Conservation (phyloP, 805 yeast species). For the Ogataea pini region DNA sequence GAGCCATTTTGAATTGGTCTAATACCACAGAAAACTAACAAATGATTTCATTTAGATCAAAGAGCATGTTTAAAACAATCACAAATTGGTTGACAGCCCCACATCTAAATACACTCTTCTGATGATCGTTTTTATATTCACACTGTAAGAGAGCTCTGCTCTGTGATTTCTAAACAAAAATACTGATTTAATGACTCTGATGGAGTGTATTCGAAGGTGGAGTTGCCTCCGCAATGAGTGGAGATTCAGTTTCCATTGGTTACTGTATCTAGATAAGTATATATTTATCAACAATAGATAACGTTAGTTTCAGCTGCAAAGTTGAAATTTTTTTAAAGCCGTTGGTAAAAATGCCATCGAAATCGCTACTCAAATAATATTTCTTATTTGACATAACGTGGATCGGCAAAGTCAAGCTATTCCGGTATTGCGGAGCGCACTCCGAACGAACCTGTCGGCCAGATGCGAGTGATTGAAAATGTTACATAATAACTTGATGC, state of each 20-base stretch:
- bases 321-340: neutral
- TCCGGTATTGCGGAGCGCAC: too few relatives aligned
- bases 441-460: neutral
- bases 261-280: neutral
- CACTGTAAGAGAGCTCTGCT: slow-evolving; percentile 50
- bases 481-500: neutral
- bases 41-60: neutral
- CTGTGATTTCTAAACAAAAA: slow-evolving; percentile 41
- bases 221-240: neutral
- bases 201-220: slow-evolving; percentile 2
- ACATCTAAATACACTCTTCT: slow-evolving; percentile 4
- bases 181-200: slow-evolving; percentile 61
- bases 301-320: neutral
- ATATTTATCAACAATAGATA: neutral
- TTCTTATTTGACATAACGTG: neutral
- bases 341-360: neutral
- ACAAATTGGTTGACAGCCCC: neutral
- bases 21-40: neutral
- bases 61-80: neutral
- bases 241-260: neutral
- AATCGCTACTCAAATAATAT: neutral
- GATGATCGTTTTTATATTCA: slow-evolving; percentile 46
- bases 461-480: neutral
- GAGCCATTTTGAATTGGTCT: neutral
- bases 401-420: too few relatives aligned